Conservation (phyloP, 352 stramenopile species). For the Globisporangium radiosum region DNA sequence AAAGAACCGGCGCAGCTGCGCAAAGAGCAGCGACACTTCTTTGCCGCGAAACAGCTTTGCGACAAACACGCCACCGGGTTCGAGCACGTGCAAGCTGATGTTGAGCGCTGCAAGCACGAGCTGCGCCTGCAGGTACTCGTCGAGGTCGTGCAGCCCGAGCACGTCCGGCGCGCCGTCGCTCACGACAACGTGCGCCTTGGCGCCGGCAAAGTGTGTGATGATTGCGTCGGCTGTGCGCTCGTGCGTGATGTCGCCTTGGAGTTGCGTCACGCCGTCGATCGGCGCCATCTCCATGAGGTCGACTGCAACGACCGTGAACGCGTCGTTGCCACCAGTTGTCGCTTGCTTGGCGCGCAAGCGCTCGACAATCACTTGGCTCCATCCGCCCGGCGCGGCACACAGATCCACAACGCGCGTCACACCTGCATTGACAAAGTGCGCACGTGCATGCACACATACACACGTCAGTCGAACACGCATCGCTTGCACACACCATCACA, state of each 20-base stretch:
- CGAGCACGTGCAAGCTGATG: constrained; percentile 73
- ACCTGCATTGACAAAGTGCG: constrained; percentile 2
- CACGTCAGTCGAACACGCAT: background rate
- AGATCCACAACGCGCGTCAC: constrained; percentile 81
- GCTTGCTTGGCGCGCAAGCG: constrained; percentile 32
- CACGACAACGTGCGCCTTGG: constrained; percentile 96
- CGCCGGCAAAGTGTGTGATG: constrained; percentile 52
- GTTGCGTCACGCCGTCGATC: constrained; percentile 74
- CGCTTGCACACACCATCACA: background rate
- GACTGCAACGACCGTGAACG: constrained; percentile 59
- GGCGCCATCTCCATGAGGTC: constrained; percentile 96
- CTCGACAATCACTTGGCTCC: constrained; percentile 83
- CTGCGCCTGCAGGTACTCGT: constrained; percentile 80
- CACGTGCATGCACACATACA: constrained; percentile 5
- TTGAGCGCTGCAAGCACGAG: constrained; percentile 75
- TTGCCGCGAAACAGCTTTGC: constrained; percentile 85
- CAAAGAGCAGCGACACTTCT: constrained; percentile 66
- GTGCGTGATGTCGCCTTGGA: constrained; percentile 83
- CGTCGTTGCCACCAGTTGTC: constrained; percentile 1
- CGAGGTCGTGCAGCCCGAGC: constrained; percentile 70
- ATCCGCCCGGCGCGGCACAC: constrained; percentile 77
- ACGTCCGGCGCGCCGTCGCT: constrained; percentile 99
- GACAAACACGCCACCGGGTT: constrained; percentile 68
- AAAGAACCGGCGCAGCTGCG: constrained; percentile 70
- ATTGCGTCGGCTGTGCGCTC: constrained; percentile 67